Conservation (phyloP, 2,329 filamentous ascomycete genomes). For the Alternaria arborescens region DNA sequence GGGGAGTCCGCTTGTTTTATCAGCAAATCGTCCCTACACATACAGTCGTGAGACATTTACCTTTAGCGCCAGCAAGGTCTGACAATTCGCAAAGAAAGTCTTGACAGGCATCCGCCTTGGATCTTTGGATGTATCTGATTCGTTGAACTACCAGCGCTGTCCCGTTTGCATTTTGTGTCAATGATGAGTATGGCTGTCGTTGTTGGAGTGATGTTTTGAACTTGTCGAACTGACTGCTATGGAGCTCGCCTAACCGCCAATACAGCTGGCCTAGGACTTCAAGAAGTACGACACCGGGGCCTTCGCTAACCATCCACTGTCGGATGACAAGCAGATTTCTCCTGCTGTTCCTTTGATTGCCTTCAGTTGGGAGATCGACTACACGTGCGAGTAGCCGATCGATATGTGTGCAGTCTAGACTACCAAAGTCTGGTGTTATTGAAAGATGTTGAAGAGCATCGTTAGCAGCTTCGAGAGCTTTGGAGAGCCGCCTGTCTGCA, state of each 20-base stretch:
- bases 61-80: constrained; percentile 41
- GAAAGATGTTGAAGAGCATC: constrained; percentile 48
- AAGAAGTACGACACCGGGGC: constrained; percentile 42
- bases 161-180: constrained; percentile 36
- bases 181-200: constrained; percentile 37
- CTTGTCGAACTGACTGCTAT: constrained; percentile 49
- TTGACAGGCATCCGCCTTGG: constrained; percentile 46
- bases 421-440: constrained; percentile 41
- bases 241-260: constrained; percentile 47
- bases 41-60: constrained; percentile 19
- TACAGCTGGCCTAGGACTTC: constrained; percentile 48
- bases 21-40: constrained; percentile 7
- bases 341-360: constrained; percentile 47
- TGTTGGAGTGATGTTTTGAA: constrained; percentile 43
- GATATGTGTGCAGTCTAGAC: constrained; percentile 46
- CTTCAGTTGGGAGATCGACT: constrained; percentile 47
- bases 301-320: constrained; percentile 48
- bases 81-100: constrained; percentile 47
- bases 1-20: constrained; percentile 37
- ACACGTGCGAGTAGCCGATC: constrained; percentile 45
- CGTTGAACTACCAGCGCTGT: constrained; percentile 43
- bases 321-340: constrained; percentile 46
- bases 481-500: constrained; percentile 40
- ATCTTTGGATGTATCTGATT: constrained; percentile 43
- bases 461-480: constrained; percentile 44